phyloP scores from a whole-genome alignment of 139 green algal species.

The Pleodorina starrii region DNA sequence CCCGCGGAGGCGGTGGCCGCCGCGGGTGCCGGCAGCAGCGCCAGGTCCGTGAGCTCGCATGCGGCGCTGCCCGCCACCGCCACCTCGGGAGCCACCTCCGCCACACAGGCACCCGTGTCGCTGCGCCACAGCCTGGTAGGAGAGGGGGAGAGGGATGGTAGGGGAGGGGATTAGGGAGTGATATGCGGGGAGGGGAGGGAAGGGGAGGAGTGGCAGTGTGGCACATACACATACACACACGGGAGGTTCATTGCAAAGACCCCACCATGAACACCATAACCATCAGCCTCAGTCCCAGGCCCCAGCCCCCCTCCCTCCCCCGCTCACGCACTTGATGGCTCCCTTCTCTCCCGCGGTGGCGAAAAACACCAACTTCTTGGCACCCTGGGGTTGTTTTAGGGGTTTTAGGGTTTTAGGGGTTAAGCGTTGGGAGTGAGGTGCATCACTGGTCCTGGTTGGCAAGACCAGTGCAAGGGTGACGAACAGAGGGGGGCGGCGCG shows the following conservation, averaged over 20 bases:
- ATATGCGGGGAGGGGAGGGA: neutral
- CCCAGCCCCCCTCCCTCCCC: neutral
- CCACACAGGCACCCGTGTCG: slow-evolving; percentile 74
- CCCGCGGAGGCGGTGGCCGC: neutral
- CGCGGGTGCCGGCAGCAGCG: slow-evolving; percentile 62
- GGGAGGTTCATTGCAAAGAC: no score
- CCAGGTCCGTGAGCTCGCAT: slow-evolving; percentile 70
- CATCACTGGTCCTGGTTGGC: no score
- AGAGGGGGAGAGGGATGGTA: neutral
- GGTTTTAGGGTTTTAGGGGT: no score
- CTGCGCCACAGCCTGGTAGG: slow-evolving; percentile 75
- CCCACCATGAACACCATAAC: no score
- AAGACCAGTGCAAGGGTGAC: no score
- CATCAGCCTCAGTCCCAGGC: no score
- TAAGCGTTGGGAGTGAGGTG: no score
- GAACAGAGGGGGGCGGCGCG: no score
- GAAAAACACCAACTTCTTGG: slow-evolving; percentile 72
- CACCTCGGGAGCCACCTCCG: slow-evolving; percentile 40
- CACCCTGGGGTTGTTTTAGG: slow-evolving; percentile 31
- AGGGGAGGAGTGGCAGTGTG: neutral
- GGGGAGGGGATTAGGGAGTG: neutral
- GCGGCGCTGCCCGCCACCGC: slow-evolving; percentile 45
- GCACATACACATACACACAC: no score
- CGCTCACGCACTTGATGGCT: slow-evolving; percentile 55
- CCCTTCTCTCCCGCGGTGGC: slow-evolving; percentile 89